Conservation (phyloP, 2,329 filamentous ascomycete species). For the Colletotrichum agaves region DNA sequence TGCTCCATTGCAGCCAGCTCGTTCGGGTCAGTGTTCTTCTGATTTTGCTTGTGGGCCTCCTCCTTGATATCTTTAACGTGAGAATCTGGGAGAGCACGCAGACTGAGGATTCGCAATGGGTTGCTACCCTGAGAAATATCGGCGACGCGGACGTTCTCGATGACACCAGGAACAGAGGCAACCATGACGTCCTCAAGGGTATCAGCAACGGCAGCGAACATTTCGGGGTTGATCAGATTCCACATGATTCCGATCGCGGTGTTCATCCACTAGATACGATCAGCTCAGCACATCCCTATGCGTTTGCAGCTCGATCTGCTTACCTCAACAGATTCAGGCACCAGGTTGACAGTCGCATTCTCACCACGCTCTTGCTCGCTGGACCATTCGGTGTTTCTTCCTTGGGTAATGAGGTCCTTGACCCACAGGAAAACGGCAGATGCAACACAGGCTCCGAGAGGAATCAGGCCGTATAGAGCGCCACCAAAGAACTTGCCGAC, state of each 20-base stretch:
- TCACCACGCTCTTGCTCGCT: slow-evolving; percentile 87
- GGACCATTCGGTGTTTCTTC: slow-evolving; percentile 86
- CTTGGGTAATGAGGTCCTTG: slow-evolving; percentile 85
- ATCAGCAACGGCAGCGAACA: slow-evolving; percentile 93
- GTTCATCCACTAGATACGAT: slow-evolving; percentile 81
- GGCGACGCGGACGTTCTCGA: slow-evolving; percentile 94
- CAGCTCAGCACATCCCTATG: slow-evolving; percentile 46
- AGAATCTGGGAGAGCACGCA: slow-evolving; percentile 84
- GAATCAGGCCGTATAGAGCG: slow-evolving; percentile 78
- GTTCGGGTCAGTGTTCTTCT: slow-evolving; percentile 79
- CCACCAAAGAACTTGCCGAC: slow-evolving; percentile 85
- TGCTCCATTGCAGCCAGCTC: slow-evolving; percentile 90
- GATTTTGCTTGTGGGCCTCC: slow-evolving; percentile 59
- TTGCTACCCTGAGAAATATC: slow-evolving; percentile 96
- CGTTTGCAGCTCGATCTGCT: slow-evolving; percentile 16
- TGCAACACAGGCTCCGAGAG: slow-evolving; percentile 75
- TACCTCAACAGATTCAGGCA: slow-evolving; percentile 86
- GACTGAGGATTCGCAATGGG: slow-evolving; percentile 85
- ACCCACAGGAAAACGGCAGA: slow-evolving; percentile 90
- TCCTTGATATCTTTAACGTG: slow-evolving; percentile 86
- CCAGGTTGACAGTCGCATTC: slow-evolving; percentile 86
- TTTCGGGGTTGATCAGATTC: slow-evolving; percentile 93
- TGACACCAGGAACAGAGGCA: slow-evolving; percentile 87
- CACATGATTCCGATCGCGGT: slow-evolving; percentile 85
- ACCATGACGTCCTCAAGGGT: slow-evolving; percentile 91